Percentiles rank a stretch among this genome's conserved stretches.
phyloP scores from a whole-genome alignment of 306 rosid genomes.

The Fagus crenata region DNA sequence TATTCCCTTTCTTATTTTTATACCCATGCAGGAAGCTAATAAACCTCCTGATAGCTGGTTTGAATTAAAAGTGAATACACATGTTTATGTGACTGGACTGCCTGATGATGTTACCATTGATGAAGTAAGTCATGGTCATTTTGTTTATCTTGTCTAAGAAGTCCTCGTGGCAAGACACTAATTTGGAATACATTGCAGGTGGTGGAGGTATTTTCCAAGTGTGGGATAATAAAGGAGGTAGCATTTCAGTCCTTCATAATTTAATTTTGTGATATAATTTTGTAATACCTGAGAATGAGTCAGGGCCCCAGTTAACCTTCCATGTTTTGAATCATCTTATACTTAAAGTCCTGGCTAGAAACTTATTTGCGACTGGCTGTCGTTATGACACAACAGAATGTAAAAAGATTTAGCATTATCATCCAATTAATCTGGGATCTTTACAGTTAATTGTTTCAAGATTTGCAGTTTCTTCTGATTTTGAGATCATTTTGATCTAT shows the following conservation, averaged over 20 bases:
- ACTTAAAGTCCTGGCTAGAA: conserved; percentile 14
- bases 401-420: conserved; percentile 1
- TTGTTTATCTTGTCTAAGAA: conserved; percentile 24
- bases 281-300: conserved; percentile 16
- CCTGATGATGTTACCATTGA: conserved; percentile 81
- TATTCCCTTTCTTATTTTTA: conserved; percentile 10
- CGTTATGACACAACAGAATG: conserved; percentile 5
- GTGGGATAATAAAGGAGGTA: conserved; percentile 98
- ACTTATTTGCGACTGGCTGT: neutral
- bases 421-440: neutral
- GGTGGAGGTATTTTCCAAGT: conserved; percentile 90
- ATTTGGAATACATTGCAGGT: conserved; percentile 50
- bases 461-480: neutral
- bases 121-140: conserved; percentile 62
- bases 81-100: conserved; percentile 84
- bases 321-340: conserved; percentile 16
- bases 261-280: conserved; percentile 13
- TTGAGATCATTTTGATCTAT: neutral
- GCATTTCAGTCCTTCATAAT: conserved; percentile 15
- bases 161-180: conserved; percentile 31
- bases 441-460: neutral
- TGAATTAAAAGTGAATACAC: conserved; percentile 89
- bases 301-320: conserved; percentile 11
- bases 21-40: conserved; percentile 78
- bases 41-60: conserved; percentile 95